Evolutionary conservation across 345 rosid species (phyloP).

Genomic region (Aquilaria malaccensis): DNA sequence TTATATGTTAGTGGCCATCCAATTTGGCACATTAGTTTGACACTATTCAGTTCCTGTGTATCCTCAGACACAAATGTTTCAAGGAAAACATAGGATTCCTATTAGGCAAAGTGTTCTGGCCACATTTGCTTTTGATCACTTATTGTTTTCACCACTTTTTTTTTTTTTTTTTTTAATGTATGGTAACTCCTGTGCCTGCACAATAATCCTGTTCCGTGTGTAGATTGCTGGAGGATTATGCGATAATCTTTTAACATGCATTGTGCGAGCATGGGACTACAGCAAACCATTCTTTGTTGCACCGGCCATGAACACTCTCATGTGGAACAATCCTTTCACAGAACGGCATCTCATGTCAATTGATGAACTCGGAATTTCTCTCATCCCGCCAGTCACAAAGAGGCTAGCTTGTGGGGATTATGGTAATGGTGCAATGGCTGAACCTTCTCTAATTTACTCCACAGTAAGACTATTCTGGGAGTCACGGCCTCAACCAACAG

Average conservation of each 20-base stretch:
- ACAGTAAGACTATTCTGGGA: constrained; percentile 69
- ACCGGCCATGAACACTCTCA: constrained; percentile 84
- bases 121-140: no score
- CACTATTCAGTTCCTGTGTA: no score
- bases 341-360: constrained; percentile 72
- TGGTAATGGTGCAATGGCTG: constrained; percentile 91
- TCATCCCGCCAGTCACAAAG: constrained; percentile 77
- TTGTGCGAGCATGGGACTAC: constrained; percentile 93
- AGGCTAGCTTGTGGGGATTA: constrained; percentile 89
- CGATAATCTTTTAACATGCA: constrained; percentile 83
- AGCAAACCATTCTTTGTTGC: constrained; percentile 75
- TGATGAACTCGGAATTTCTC: constrained; percentile 83
- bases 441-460: constrained; percentile 71
- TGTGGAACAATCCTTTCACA: constrained; percentile 92
- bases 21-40: no score
- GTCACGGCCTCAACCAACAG: constrained; percentile 36
- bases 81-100: no score
- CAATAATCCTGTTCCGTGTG: constrained; percentile 1
- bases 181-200: no score
- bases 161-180: no score
- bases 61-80: no score
- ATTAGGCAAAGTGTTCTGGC: no score
- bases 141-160: no score
- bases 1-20: no score
- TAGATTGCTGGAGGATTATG: constrained; percentile 95